Base-by-base conservation (phyloP, 768 basidiomycete genomes). In the Termitomyces sp. region DNA sequence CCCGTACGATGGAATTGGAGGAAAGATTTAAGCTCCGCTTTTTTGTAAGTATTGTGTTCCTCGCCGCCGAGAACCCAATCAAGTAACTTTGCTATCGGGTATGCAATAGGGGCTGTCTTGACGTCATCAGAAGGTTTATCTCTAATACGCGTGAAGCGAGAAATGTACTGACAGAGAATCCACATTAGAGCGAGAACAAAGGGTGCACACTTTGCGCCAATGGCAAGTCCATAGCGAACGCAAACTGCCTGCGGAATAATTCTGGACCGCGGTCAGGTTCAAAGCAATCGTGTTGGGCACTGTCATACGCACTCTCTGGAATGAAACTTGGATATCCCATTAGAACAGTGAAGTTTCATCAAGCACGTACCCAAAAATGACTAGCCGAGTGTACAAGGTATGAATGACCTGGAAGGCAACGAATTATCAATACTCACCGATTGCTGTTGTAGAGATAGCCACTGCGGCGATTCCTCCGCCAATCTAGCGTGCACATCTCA, bases 141-240 rank as follows among this genome's bases (percentile, higher is more conserved):
- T 4, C 29, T 14, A 57, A 34, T 46, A 31, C 8, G 15, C 4
- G n/a, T 34, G 10, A 43, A 11, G n/a, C 15, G n/a, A 11, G 8
- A 34, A 43, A n/a, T 48, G 10, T 34, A 67, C 71, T 34, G 59
- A 79, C 81, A 72, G 36, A 83, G 75, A 25, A 89, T 66, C 69
- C 85, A 88, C 90, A 94, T 93, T 60, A 93, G 73, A 8, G 69
- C 72, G 6, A 88, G 79, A 5, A 94, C 92, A 61, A 93, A 80
- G 0, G 89, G 91, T 0, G 89, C 85, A 60, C 91, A 92, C 20
- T 75, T 79, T 0, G 92, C 92, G 15, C 94, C 94, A 60, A 96
- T 87, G 2, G 83, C 73, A 15, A 95, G 83, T 53, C 94, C 94
- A 71, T 93, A 88, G 42, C 91, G 82, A 3, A 91, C 89, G 65